These are phyloP conservation scores for Apiospora arundinis DNA, from an alignment of 2,329 filamentous ascomycete genomes.

Conservation along the genomic window DNA sequence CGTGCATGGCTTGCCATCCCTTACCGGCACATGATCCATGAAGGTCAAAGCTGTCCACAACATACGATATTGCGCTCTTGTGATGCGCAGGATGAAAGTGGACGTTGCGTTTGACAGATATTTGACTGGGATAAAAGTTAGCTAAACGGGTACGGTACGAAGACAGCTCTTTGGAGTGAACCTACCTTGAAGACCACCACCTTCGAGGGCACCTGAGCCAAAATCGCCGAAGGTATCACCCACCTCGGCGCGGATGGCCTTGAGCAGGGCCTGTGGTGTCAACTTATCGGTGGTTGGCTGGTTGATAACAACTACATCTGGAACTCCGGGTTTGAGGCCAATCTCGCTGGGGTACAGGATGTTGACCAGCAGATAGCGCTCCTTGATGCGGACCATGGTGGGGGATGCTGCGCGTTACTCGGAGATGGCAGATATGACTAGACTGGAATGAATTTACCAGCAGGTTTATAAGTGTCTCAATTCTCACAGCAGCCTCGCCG, in stretches of 20 bases:
- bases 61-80: constrained; percentile 81
- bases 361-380: constrained; percentile 93
- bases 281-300: constrained; percentile 78
- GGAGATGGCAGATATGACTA: not conserved
- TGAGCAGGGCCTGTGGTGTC: constrained; percentile 68
- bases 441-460: not conserved
- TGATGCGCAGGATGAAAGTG: constrained; percentile 87
- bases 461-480: not conserved
- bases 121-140: constrained; percentile 68
- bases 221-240: constrained; percentile 85
- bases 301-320: constrained; percentile 75
- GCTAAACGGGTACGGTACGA: constrained; percentile 18
- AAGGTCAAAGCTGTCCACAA: constrained; percentile 91
- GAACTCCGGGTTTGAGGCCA: constrained; percentile 45
- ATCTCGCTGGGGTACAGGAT: constrained; percentile 80
- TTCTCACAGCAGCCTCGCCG: not conserved
- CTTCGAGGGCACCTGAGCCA: constrained; percentile 76
- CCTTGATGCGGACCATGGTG: constrained; percentile 92
- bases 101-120: constrained; percentile 93
- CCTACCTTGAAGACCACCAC: constrained; percentile 69
- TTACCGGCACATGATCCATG: constrained; percentile 71
- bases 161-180: constrained; percentile 19
- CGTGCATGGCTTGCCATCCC: constrained; percentile 70
- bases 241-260: constrained; percentile 74
- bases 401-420: not conserved